Conservation (phyloP, 31 red algal genomes). For the Pterothamnion heteromorphum region DNA sequence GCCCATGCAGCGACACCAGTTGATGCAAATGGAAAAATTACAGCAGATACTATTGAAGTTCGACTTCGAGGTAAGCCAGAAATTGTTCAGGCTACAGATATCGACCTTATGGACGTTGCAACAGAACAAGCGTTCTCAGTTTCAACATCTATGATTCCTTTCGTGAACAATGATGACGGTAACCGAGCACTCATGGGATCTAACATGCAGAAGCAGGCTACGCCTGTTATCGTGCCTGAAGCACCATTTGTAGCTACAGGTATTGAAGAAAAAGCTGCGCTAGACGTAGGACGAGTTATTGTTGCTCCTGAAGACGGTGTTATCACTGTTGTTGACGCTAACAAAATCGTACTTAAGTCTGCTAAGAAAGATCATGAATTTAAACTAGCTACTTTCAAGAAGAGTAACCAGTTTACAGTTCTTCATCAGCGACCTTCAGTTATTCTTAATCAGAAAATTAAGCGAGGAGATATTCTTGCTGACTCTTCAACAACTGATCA, state of each 20-base stretch:
- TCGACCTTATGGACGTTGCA: not conserved
- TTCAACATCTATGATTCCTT: conserved; percentile 37
- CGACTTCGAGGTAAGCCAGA: not conserved
- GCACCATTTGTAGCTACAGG: not conserved
- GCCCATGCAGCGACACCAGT: not conserved
- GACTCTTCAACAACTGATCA: conserved; percentile 28
- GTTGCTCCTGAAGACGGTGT: not conserved
- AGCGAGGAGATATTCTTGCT: conserved; percentile 1
- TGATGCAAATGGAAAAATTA: not conserved
- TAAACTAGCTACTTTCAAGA: not conserved
- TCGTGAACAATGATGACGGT: conserved; percentile 25
- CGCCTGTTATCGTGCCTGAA: not conserved
- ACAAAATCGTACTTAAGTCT: not conserved
- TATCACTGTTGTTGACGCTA: not conserved
- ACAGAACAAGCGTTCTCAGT: not conserved
- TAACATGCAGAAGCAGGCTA: conserved; percentile 14
- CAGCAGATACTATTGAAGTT: not conserved
- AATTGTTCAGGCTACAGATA: not conserved
- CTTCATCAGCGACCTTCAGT: not conserved
- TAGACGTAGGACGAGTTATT: not conserved
- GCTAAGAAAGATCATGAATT: not conserved
- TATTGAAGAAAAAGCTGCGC: not conserved
- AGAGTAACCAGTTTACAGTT: not conserved
- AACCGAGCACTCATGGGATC: conserved; percentile 38
- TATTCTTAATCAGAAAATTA: not conserved